Percentiles rank a stretch among this genome's conserved stretches.
Evolutionary conservation across 129 eudicot species (phyloP).

Genomic region (Flaveria robusta): DNA sequence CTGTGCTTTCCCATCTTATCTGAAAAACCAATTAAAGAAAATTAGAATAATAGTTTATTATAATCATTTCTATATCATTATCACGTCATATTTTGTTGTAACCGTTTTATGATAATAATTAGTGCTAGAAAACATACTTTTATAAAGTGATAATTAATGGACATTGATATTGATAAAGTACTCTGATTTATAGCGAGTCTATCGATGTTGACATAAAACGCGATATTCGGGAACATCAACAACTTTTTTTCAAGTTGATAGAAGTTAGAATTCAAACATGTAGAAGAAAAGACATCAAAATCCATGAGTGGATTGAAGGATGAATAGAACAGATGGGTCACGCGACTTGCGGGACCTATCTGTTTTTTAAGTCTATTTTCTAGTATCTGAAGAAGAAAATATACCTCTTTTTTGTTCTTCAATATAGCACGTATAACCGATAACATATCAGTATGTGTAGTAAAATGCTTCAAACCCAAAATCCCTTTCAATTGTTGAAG

Average conservation of each 20-base stretch:
- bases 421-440: conserved; percentile 57
- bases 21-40: conserved; percentile 23
- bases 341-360: background rate
- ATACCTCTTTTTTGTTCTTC: conserved; percentile 60
- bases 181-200: background rate
- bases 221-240: background rate
- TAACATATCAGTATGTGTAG: conserved; percentile 59
- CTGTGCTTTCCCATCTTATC: conserved; percentile 83
- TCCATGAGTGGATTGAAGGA: background rate
- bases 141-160: no score
- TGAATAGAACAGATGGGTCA: background rate
- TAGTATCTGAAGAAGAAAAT: background rate
- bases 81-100: background rate
- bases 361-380: background rate
- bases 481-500: conserved; percentile 85
- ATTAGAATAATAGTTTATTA: background rate
- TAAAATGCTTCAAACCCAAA: conserved; percentile 83
- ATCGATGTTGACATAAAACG: background rate
- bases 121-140: no score
- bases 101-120: background rate
- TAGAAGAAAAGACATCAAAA: background rate
- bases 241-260: background rate
- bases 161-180: no score
- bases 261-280: background rate
- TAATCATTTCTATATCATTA: background rate